phyloP scores from a whole-genome alignment of 73 alveolate species.

The Stentor coeruleus region DNA sequence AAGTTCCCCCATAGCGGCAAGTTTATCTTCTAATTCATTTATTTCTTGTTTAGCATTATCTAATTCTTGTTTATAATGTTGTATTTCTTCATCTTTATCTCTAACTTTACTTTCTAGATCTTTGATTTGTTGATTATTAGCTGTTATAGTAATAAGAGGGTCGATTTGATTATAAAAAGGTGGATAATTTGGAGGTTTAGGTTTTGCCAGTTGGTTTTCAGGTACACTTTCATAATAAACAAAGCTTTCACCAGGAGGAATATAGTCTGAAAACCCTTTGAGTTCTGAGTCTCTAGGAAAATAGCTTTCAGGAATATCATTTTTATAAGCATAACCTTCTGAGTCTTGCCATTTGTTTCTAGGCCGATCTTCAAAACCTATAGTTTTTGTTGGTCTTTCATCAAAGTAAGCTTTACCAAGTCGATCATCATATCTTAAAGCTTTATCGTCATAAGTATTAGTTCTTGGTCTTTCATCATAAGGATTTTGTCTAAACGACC shows the following conservation, averaged over 20 bases:
- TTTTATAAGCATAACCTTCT: background rate
- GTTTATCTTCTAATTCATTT: constrained; percentile 6
- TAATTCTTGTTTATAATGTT: background rate
- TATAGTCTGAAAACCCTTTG: background rate
- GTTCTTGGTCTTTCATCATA: too few relatives aligned
- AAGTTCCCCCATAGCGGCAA: background rate
- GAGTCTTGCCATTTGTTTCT: background rate
- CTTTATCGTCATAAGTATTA: too few relatives aligned
- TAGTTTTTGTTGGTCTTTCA: constrained; percentile 7
- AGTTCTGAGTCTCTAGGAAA: constrained; percentile 20
- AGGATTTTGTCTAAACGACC: too few relatives aligned
- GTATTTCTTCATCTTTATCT: constrained; percentile 6
- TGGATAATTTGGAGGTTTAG: constrained; percentile 8
- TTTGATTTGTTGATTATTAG: background rate
- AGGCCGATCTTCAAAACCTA: too few relatives aligned
- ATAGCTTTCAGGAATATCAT: background rate
- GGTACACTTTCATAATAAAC: background rate
- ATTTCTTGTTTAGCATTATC: background rate
- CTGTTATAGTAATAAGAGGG: background rate
- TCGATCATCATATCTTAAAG: too few relatives aligned
- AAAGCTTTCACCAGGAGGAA: constrained; percentile 26
- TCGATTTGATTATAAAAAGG: too few relatives aligned
- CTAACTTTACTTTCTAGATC: background rate
- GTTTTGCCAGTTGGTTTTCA: background rate
- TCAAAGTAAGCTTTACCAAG: background rate